These are phyloP conservation scores for Ogataea ganodermae DNA, from an alignment of 805 yeast species.

Conservation along the genomic window DNA sequence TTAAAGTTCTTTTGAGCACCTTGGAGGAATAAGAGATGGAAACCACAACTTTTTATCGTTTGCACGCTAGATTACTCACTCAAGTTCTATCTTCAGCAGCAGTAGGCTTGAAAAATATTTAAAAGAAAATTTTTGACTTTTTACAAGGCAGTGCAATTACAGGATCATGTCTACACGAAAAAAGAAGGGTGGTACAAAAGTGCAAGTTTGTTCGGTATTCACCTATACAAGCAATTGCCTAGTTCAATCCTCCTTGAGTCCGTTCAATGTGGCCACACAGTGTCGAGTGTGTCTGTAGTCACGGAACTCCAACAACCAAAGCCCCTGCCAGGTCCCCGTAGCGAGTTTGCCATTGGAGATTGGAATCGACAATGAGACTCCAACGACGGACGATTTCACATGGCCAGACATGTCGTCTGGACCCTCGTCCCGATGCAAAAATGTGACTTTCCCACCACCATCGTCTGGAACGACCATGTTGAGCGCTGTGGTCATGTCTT, in stretches of 20 bases:
- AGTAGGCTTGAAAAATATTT: not conserved
- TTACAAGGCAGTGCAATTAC: not conserved
- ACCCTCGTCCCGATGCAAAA: slow-evolving; percentile 73
- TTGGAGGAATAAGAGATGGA: not conserved
- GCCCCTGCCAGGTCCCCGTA: slow-evolving; percentile 86
- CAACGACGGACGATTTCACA: slow-evolving; percentile 61
- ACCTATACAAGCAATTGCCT: too few species aligned
- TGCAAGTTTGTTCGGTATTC: too few species aligned
- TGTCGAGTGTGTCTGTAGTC: slow-evolving; percentile 61
- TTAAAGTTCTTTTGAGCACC: not conserved
- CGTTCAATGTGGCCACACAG: slow-evolving; percentile 74
- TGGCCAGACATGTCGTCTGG: slow-evolving; percentile 88
- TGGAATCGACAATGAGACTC: slow-evolving; percentile 67
- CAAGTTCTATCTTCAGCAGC: too few species aligned
- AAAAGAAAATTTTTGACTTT: not conserved
- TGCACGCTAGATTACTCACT: not conserved
- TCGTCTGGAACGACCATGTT: slow-evolving; percentile 71
- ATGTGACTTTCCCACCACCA: slow-evolving; percentile 41
- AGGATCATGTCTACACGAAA: too few species aligned
- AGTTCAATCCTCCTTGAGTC: slow-evolving; percentile 38
- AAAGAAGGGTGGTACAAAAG: too few species aligned
- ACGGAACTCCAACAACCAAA: slow-evolving; percentile 76
- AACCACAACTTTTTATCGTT: not conserved
- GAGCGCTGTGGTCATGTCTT: slow-evolving; percentile 64
- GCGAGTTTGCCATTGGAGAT: slow-evolving; percentile 67